Evolutionary conservation across 495 filamentous ascomycete species (phyloP).

Genomic region (Penicillium riverlandense): DNA sequence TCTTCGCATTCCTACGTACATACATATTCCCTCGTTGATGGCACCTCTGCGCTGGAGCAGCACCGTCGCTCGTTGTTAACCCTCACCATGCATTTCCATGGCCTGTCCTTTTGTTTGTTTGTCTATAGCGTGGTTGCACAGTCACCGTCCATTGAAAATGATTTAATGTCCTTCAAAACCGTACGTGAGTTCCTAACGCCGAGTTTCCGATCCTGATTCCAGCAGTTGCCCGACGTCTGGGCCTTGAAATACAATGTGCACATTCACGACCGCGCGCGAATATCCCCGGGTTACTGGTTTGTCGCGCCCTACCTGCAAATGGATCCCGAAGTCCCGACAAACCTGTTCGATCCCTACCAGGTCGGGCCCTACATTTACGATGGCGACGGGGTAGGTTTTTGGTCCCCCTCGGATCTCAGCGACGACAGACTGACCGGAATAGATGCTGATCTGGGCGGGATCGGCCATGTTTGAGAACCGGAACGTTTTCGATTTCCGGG

Average conservation of each 20-base stretch:
- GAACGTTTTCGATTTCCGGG: constrained; percentile 33
- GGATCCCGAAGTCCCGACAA: constrained; percentile 11
- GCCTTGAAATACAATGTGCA: constrained; percentile 25
- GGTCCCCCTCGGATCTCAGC: not conserved
- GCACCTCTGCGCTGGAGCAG: too few species aligned
- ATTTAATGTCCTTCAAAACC: constrained; percentile 16
- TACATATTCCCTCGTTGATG: too few species aligned
- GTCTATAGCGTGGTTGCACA: constrained; percentile 20
- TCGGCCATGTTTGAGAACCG: constrained; percentile 22
- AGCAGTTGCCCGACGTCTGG: constrained; percentile 20
- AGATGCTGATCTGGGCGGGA: constrained; percentile 30
- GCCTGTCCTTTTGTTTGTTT: constrained; percentile 19
- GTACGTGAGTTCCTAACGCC: constrained; percentile 7
- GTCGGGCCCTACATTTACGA: constrained; percentile 34
- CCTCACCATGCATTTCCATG: too few species aligned
- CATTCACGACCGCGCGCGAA: constrained; percentile 16
- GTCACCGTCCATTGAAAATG: constrained; percentile 22
- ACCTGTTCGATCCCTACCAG: constrained; percentile 28
- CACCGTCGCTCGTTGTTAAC: too few species aligned
- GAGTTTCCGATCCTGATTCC: not conserved
- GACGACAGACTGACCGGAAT: not conserved
- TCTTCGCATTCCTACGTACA: too few species aligned
- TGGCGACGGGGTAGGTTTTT: constrained; percentile 24
- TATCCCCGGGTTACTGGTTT: constrained; percentile 30
- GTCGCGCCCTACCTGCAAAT: constrained; percentile 26